Evolutionary conservation across 1,284 basidiomycete genomes (phyloP), one percentile per base, ranked within the genome.

Genomic region (Phaffia rhodozyma): DNA sequence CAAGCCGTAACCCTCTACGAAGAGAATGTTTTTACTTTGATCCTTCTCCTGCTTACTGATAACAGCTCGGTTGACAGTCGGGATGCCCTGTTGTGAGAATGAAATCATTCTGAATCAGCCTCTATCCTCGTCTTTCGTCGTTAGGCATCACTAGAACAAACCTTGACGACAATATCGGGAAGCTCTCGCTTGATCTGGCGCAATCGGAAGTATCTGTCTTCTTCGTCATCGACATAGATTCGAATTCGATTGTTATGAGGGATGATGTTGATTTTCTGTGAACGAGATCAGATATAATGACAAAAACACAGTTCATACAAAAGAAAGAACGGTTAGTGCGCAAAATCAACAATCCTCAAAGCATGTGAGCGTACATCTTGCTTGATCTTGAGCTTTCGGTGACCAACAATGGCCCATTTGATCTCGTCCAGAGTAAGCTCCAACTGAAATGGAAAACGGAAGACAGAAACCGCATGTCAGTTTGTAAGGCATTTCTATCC

Each of bases 1-100:
- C 66, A 99, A 78, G n/a, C 96, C 96, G 75, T 98, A 96, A 11
- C 96, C 96, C 79, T 97, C 92, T 1, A 96, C 90, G 7, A 97
- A 81, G 9, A 97, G 77, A 63, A 75, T 72, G 62, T 67, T 65
- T 71, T 90, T 86, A 71, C 90, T 89, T 66, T 89, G 85, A 58
- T 87, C 83, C 68, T 87, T 86, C 64, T 91, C 87, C 73, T 89
- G 89, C 75, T 90, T 87, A 71, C 91, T 90, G 73, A 97, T 94
- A 71, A 97, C 85, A 1, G 91, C 91, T 67, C 92, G 85, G 64
- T 89, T 84, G 67, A 96, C 87, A 3, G 84, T 84, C 0, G 86
- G 80, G 7, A 93, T 85, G 60, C 92, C 92, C 86, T 89, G 68
- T 27, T 48, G 34, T 55, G 48, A 66, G 48, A 25, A 4, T 7